Evolutionary conservation across 1,139 yeast species (phyloP), one percentile per base, ranked within the genome.

Genomic region (Candida pseudocylindracea): DNA sequence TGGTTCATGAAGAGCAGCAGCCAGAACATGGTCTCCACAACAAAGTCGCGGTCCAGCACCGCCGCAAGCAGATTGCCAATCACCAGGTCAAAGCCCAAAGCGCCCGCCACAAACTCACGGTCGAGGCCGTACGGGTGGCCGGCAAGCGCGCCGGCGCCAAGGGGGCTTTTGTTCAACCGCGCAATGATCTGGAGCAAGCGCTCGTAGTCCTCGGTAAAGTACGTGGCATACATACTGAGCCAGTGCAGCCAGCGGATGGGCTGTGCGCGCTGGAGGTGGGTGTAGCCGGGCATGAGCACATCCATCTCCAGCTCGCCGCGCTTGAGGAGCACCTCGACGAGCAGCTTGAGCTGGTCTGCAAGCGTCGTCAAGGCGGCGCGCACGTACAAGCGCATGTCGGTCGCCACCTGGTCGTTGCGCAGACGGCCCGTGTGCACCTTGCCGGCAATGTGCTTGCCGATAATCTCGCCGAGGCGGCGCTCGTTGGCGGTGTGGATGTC

Each of bases 241-340:
- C 95, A 85, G 51, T 88, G 99, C 2, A 96, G 63, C 99, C 99
- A 88, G 57, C 99, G 72, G 48, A 88, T 88, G 20, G 99, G 99
- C 54, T 88, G 99, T 3, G 98, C 98, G 51, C 94, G 76, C 63
- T 88, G 99, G 51, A 88, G 62, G 56, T 88, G 99, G 11, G 99
- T 88, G 57, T 88, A 88, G 28, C 99, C 99, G 9, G 99, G 99
- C 96, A 88, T 85, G 49, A 88, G 63, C 20, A 76, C 79, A 42
- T 76, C 93, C 37, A 88, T 78, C 55, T 88, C 99, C 32, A 61
- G 53, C 45, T 69, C 73, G 4, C 93, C 95, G 46, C 99, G 71
- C 36, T 62, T 62, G 33, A 72, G 49, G 42, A 88, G 66, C 24
- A 74, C 73, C 38, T 57, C 51, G 47, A 85, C 74, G 39, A 85